A percentile compares a stretch with the other conserved stretches of the same genome.
phyloP scores from a whole-genome alignment of 345 rosid genomes.

The Diplotaxis tenuifolia region DNA sequence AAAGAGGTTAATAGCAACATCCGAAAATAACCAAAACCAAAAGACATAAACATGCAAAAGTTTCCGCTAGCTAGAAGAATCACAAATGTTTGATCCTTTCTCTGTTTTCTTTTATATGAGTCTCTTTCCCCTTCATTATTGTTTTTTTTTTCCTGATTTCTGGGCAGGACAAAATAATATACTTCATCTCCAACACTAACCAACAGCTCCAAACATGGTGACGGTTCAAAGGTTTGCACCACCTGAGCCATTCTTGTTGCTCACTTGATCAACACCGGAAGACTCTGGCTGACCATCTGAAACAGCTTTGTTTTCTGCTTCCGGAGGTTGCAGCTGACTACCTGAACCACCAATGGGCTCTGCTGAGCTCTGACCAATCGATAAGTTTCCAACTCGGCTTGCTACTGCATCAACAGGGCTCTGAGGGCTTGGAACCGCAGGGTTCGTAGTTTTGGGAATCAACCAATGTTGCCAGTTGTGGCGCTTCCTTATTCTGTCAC shows the following conservation, averaged over 20 bases:
- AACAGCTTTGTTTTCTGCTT: background rate
- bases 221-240: constrained; percentile 33
- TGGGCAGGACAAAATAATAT: constrained; percentile 35
- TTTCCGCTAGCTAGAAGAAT: constrained; percentile 31
- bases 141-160: constrained; percentile 26
- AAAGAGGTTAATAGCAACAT: constrained; percentile 17
- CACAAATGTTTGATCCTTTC: constrained; percentile 35
- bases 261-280: background rate
- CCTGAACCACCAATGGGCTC: constrained; percentile 25
- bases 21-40: constrained; percentile 26
- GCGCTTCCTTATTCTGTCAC: constrained; percentile 67
- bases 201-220: constrained; percentile 25
- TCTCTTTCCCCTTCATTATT: constrained; percentile 34
- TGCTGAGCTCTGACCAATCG: constrained; percentile 16
- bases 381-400: constrained; percentile 17
- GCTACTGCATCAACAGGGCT: constrained; percentile 21
- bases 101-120: background rate
- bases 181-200: constrained; percentile 21
- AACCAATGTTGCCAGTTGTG: constrained; percentile 67
- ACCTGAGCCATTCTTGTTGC: constrained; percentile 19
- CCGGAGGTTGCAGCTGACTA: constrained; percentile 23
- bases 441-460: background rate
- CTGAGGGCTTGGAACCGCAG: constrained; percentile 15
- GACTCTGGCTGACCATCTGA: constrained; percentile 23
- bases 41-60: constrained; percentile 28